phyloP scores from a whole-genome alignment of 805 yeast species.

The Ogataea methanolica region DNA sequence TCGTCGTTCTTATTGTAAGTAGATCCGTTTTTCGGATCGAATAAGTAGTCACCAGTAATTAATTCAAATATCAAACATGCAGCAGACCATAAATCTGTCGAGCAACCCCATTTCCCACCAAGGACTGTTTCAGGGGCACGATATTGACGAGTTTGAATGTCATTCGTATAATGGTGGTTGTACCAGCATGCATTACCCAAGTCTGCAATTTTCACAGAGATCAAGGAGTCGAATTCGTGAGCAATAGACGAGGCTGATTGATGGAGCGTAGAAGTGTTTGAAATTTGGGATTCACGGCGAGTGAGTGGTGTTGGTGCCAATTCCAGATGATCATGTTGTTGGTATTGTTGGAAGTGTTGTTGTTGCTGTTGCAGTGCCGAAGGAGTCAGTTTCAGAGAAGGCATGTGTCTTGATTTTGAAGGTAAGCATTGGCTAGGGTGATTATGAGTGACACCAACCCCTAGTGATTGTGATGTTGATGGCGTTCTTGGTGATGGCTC shows the following conservation, averaged over 20 bases:
- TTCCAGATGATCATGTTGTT: background rate
- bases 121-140: conserved; percentile 61
- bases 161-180: conserved; percentile 59
- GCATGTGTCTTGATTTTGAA: no score
- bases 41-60: conserved; percentile 56
- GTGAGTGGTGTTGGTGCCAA: background rate
- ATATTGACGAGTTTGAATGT: conserved; percentile 66
- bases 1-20: conserved; percentile 52
- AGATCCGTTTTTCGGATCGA: conserved; percentile 53
- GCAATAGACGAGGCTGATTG: background rate
- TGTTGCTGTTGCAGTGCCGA: conserved; percentile 1
- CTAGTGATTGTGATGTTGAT: background rate
- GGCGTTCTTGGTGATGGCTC: background rate
- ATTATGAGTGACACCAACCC: background rate
- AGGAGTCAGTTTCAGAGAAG: no score
- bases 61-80: conserved; percentile 58
- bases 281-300: background rate
- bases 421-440: no score
- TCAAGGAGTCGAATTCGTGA: conserved; percentile 28
- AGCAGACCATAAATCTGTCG: conserved; percentile 57
- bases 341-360: background rate
- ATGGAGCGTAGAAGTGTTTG: background rate
- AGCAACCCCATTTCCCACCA: conserved; percentile 58
- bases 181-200: conserved; percentile 68
- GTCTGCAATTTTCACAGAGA: conserved; percentile 58